Conservation (phyloP, 495 filamentous ascomycete species). For the Eremomyces bilateralis region DNA sequence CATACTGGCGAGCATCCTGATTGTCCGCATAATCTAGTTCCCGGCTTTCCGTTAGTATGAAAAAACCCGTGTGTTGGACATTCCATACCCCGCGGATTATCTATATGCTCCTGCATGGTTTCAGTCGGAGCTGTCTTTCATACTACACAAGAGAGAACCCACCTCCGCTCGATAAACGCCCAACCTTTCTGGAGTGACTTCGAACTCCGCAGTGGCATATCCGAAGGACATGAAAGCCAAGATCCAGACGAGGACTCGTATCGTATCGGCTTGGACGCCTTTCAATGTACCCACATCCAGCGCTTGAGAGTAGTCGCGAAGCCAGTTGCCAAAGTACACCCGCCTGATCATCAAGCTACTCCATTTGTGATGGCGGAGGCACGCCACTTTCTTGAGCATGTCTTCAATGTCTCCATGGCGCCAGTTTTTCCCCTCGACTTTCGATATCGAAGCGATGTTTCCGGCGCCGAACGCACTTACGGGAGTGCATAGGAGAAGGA, state of each 20-base stretch:
- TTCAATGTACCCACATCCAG: constrained; percentile 84
- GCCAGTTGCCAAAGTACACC: constrained; percentile 64
- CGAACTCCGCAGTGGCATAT: constrained; percentile 92
- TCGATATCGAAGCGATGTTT: constrained; percentile 84
- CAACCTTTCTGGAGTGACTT: constrained; percentile 78
- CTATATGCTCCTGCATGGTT: constrained; percentile 91
- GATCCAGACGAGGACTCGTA: constrained; percentile 77
- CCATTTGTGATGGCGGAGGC: constrained; percentile 85
- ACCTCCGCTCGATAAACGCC: constrained; percentile 89
- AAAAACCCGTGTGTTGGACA: too few species aligned
- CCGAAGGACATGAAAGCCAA: constrained; percentile 84
- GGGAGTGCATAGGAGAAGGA: constrained; percentile 32
- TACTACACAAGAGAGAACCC: too few species aligned
- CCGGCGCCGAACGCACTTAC: constrained; percentile 77
- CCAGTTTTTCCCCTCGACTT: constrained; percentile 89
- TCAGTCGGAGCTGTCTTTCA: too few species aligned
- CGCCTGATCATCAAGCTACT: constrained; percentile 71
- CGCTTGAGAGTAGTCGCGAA: constrained; percentile 48
- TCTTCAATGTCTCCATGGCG: constrained; percentile 91
- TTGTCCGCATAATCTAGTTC: constrained; percentile 85
- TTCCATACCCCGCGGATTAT: constrained; percentile 43
- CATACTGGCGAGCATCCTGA: constrained; percentile 62
- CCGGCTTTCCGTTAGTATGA: too few species aligned
- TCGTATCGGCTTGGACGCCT: constrained; percentile 70
- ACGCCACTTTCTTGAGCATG: constrained; percentile 71